Evolutionary conservation across 306 rosid genomes (phyloP).

Genomic region (Vigna nakashimae): DNA sequence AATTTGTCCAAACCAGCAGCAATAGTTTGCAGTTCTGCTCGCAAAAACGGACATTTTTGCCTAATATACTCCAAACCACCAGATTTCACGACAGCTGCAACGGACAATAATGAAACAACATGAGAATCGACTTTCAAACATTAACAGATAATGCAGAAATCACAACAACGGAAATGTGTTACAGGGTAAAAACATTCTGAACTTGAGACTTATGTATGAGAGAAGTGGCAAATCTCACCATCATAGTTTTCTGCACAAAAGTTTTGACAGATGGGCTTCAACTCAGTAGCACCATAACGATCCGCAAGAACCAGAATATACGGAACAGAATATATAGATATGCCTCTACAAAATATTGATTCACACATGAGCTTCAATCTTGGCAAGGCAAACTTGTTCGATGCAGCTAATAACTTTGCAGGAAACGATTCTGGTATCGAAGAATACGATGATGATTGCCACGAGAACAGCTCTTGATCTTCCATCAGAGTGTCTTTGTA

Average conservation of each 20-base stretch:
- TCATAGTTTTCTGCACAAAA: slow-evolving; percentile 89
- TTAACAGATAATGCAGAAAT: neutral
- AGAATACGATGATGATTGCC: slow-evolving; percentile 60
- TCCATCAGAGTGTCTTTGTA: slow-evolving; percentile 78
- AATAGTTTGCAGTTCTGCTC: no score
- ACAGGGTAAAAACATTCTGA: no score
- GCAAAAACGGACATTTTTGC: no score
- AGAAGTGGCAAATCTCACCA: slow-evolving; percentile 59
- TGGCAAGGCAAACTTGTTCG: slow-evolving; percentile 76
- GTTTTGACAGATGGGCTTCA: slow-evolving; percentile 82
- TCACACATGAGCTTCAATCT: slow-evolving; percentile 89
- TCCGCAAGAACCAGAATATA: slow-evolving; percentile 85
- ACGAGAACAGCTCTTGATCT: slow-evolving; percentile 71
- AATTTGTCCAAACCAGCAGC: no score
- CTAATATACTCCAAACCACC: no score
- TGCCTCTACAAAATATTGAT: slow-evolving; percentile 85
- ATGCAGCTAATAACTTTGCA: slow-evolving; percentile 84
- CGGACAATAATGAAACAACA: no score
- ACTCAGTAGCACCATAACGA: slow-evolving; percentile 72
- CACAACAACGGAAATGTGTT: no score
- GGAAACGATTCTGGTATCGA: slow-evolving; percentile 72
- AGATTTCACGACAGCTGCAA: no score
- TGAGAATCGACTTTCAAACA: no score
- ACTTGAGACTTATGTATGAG: neutral
- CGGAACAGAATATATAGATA: slow-evolving; percentile 84